A percentile compares a stretch with the other conserved stretches of the same genome.
phyloP scores from a whole-genome alignment of 169 alveolate genomes.

The Cyclospora cayetanensis region DNA sequence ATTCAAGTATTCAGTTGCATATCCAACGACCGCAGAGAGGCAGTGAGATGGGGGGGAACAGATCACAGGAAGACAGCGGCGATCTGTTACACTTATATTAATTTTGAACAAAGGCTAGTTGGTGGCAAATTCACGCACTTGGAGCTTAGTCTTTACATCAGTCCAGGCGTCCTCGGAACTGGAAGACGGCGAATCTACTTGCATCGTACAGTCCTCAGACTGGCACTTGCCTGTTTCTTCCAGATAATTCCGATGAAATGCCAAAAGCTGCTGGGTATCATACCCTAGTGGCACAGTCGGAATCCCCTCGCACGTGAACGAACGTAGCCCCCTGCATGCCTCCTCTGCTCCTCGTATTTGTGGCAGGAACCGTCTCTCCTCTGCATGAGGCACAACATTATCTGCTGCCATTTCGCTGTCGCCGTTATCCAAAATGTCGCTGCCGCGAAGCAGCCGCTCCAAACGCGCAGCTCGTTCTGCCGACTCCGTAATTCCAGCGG shows the following conservation, averaged over 20 bases:
- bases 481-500: slow-evolving; percentile 46
- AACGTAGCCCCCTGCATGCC: slow-evolving; percentile 53
- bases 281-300: neutral
- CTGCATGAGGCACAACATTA: neutral
- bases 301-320: slow-evolving; percentile 25
- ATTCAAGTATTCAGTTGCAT: no score
- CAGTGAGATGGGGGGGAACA: no score
- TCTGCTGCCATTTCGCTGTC: slow-evolving; percentile 3
- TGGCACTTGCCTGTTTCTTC: slow-evolving; percentile 30
- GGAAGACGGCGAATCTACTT: slow-evolving; percentile 55
- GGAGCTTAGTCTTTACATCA: neutral
- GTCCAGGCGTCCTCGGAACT: neutral
- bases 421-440: neutral
- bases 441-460: slow-evolving; percentile 53
- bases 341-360: slow-evolving; percentile 58
- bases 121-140: neutral
- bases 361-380: neutral
- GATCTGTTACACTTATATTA: no score
- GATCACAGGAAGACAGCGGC: no score
- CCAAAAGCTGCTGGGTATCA: neutral
- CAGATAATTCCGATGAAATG: slow-evolving; percentile 6
- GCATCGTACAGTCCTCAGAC: slow-evolving; percentile 54
- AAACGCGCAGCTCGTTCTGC: slow-evolving; percentile 19
- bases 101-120: no score
- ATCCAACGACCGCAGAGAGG: no score